These are phyloP conservation scores for Glycine soja DNA, from an alignment of 306 rosid species.

Conservation along the genomic window DNA sequence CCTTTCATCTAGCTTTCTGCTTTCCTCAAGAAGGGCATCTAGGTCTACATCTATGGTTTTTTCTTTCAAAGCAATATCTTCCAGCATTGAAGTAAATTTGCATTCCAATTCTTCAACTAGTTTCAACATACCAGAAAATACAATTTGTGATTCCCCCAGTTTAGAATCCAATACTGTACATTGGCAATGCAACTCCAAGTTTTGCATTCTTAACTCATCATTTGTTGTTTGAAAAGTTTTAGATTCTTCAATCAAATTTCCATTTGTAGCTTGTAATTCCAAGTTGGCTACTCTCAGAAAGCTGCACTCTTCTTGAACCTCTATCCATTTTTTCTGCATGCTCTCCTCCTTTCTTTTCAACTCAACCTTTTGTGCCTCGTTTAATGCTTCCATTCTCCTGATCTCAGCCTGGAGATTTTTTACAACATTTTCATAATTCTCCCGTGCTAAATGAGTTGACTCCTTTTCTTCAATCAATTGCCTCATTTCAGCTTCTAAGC, in stretches of 20 bases:
- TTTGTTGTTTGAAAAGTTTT: conserved; percentile 51
- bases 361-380: conserved; percentile 45
- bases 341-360: conserved; percentile 43
- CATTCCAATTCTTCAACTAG: conserved; percentile 54
- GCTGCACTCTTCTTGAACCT: conserved; percentile 56
- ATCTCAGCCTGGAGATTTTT: conserved; percentile 52
- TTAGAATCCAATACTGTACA: conserved; percentile 54
- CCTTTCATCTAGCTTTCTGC: conserved; percentile 45
- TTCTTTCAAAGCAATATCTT: conserved; percentile 53
- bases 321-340: conserved; percentile 47
- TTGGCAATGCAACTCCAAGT: conserved; percentile 47
- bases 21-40: conserved; percentile 53
- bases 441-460: conserved; percentile 43
- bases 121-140: conserved; percentile 44
- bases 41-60: conserved; percentile 46
- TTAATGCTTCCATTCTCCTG: conserved; percentile 47
- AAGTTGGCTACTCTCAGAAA: conserved; percentile 46
- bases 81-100: conserved; percentile 49
- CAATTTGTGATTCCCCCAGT: conserved; percentile 46
- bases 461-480: conserved; percentile 56
- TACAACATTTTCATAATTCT: conserved; percentile 50
- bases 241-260: conserved; percentile 49
- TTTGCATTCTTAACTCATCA: conserved; percentile 57
- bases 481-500: conserved; percentile 56
- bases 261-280: conserved; percentile 51